Base-by-base conservation (phyloP, 148 eudicot species). In the Amaranthus cruentus region DNA sequence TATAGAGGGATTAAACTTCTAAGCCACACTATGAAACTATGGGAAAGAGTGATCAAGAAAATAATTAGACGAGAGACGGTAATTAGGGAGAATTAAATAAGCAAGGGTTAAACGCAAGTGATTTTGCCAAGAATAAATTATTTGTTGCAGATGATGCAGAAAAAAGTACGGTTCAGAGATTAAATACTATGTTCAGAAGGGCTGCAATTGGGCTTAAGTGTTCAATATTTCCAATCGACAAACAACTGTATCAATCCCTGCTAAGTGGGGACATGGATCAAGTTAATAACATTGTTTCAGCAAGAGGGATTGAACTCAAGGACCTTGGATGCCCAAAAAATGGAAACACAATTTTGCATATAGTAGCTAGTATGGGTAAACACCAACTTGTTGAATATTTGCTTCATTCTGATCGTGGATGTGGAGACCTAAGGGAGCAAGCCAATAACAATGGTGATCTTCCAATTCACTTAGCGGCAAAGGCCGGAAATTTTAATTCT, bases 361-460 rank as follows among this genome's bases (percentile, higher is more conserved):
- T 62, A 4, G 66, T 47, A 18, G 66, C 66, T 18, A 8, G 48
- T 42, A 62, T 62, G 47, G 47, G 12, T 7, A 13, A 62, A 9
- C 47, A 47, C n/a, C 1, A 38, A 2, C n/a, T 62, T 5, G 38
- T 42, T 42, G 13, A 2, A 9, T 4, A 43, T 42, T 47, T 62
- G 44, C 66, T 62, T 43, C 8, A n/a, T 38, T n/a, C 9, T 6
- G 14, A 6, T 3, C n/a, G n/a, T n/a, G n/a, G n/a, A n/a, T 62
- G 66, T 62, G 28, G 4, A 1, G 38, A 2, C 1, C 66, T 62
- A 13, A 42, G 38, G 47, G 9, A 38, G 14, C 66, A 38, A 42
- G 48, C 66, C 66, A 62, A 62, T 7, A 62, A 62, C 6, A 62
- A 62, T 13, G 66, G 66, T 42, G 66, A 62, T n/a, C 66, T 62